These are phyloP conservation scores for Pythium oligandrum DNA, from an alignment of 352 stramenopile genomes.

Conservation along the genomic window DNA sequence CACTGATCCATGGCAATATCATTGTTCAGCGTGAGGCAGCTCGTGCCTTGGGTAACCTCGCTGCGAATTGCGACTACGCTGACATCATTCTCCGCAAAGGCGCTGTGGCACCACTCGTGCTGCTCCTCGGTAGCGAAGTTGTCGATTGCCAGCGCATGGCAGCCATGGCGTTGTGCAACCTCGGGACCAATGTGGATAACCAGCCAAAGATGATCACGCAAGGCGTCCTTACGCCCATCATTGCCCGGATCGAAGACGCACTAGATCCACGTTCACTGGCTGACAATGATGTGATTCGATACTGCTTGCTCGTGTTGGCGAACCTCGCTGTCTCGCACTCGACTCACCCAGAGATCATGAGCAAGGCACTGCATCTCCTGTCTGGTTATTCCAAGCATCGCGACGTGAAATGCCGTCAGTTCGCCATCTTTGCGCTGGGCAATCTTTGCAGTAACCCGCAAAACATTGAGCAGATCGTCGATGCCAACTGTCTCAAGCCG, in stretches of 20 bases:
- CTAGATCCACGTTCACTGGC: constrained; percentile 90
- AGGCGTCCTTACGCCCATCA: constrained; percentile 86
- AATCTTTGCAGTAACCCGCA: constrained; percentile 93
- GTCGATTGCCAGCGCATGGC: constrained; percentile 93
- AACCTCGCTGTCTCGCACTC: constrained; percentile 89
- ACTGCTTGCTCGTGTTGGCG: constrained; percentile 91
- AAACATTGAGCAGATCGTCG: constrained; percentile 89
- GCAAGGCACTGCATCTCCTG: constrained; percentile 80
- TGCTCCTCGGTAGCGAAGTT: constrained; percentile 86
- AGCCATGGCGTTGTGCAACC: constrained; percentile 93
- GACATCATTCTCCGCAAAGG: constrained; percentile 89
- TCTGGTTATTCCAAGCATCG: constrained; percentile 91
- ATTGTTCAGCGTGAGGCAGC: constrained; percentile 91
- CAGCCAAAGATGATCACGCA: constrained; percentile 87
- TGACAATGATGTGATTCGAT: constrained; percentile 94
- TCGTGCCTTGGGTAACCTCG: constrained; percentile 91
- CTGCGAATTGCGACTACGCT: constrained; percentile 94
- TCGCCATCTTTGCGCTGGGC: constrained; percentile 93
- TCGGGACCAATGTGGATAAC: constrained; percentile 93
- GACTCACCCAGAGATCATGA: constrained; percentile 83
- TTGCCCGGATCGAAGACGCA: constrained; percentile 84
- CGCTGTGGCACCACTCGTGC: constrained; percentile 78
- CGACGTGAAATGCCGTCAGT: constrained; percentile 95
- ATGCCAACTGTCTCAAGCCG: constrained; percentile 85
- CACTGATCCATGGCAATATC: constrained; percentile 66